phyloP scores from a whole-genome alignment of 768 basidiomycete genomes.

The Brasilioporus rufonigricans region DNA sequence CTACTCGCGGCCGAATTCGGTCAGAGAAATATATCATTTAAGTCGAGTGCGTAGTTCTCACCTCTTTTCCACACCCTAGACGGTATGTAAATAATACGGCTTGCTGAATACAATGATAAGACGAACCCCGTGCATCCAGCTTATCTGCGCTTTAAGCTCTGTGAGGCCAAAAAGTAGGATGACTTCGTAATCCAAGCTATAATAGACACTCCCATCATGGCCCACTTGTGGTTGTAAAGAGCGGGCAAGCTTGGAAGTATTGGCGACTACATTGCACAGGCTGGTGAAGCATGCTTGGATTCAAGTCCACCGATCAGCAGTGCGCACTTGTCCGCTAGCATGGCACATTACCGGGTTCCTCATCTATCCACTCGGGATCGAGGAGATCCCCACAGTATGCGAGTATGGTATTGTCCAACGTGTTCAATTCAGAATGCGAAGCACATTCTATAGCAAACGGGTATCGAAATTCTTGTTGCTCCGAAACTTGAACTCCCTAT shows the following conservation, averaged over 20 bases:
- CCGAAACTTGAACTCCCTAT: conserved; percentile 18
- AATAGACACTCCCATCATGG: conserved; percentile 6
- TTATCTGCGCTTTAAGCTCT: conserved; percentile 44
- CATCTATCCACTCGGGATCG: conserved; percentile 12
- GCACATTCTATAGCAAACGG: neutral
- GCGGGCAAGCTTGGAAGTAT: conserved; percentile 5
- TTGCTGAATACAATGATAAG: neutral
- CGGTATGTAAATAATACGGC: neutral
- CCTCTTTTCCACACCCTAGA: conserved; percentile 21
- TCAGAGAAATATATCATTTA: neutral
- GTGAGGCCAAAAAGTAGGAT: conserved; percentile 42
- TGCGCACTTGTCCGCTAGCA: too few relatives aligned
- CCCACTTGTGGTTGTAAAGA: neutral
- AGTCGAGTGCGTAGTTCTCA: neutral
- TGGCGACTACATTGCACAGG: conserved; percentile 10
- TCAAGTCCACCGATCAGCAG: neutral
- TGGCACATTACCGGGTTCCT: conserved; percentile 5
- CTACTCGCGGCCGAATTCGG: neutral
- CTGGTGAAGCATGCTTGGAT: conserved; percentile 3
- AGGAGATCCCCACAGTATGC: conserved; percentile 13
- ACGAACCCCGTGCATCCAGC: conserved; percentile 36
- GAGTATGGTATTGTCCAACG: neutral
- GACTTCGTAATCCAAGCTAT: conserved; percentile 29
- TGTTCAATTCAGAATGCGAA: neutral
- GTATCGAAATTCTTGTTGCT: conserved; percentile 20